Evolutionary conservation across 192 early-diverging fungal species (phyloP), one percentile per base, ranked within the genome.

Genomic region (Chytriomyces hyalinus): DNA sequence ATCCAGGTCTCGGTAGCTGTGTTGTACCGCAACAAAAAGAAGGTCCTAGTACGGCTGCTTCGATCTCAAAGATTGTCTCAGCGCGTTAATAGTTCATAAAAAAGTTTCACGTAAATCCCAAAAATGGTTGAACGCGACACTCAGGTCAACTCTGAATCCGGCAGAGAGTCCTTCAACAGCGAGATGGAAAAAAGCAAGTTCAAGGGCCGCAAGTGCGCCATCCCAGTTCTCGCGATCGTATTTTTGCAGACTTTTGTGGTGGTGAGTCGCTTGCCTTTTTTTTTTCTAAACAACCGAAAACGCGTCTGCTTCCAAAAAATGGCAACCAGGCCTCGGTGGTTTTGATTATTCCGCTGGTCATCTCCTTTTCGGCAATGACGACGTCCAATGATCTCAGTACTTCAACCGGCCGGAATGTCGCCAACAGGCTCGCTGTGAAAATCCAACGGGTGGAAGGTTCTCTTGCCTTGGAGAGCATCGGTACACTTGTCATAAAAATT

Each of bases 311-410:
- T 36, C 36, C 2, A 64, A 6, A 64, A 20, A 4, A 59, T 20
- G 15, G 15, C 20, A 59, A n/a, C 20, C 62, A 64, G 62, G 62
- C 62, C 11, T 64, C 62, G 62, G 22, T 64, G 62, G 62, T 64
- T 20, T 24, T 64, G 9, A 64, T 64, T 8, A 64, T 64, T 20
- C 62, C 62, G 11, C 36, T 64, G 62, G 62, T 64, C 5, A 64
- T 64, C 24, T 64, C 62, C 2, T 64, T 64, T 36, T 11, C 20
- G 0, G 20, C 62, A 20, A 64, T 64, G 62, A 64, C 20, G 6
- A 0, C 62, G 22, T 64, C 62, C 13, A 64, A 64, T 64, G 62
- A 64, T 24, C 22, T 64, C 9, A 28, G 22, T 2, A 36, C 36
- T 11, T 28, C 11, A 20, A 64, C 62, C 36, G 62, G 62, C 11